Evolutionary conservation across 495 filamentous ascomycete species (phyloP).

Genomic region (Platismatia glauca): DNA sequence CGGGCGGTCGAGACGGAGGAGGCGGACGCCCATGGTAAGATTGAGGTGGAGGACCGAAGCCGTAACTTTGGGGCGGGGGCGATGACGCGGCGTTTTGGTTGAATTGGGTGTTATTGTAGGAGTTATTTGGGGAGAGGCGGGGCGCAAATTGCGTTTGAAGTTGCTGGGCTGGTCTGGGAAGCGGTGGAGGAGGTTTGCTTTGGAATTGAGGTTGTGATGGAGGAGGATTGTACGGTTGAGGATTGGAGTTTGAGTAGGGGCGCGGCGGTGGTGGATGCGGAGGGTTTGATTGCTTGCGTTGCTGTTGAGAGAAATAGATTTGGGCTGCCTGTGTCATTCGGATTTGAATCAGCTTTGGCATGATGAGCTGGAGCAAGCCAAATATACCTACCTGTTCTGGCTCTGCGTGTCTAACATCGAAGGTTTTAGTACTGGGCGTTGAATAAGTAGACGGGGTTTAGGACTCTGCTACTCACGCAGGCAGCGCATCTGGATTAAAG

Average conservation of each 20-base stretch:
- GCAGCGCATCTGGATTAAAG: constrained; percentile 94
- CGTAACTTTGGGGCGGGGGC: constrained; percentile 52
- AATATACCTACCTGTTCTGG: constrained; percentile 80
- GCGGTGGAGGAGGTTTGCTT: constrained; percentile 28
- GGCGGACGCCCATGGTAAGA: constrained; percentile 42
- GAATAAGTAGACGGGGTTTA: not conserved
- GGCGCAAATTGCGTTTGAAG: constrained; percentile 23
- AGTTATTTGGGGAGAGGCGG: constrained; percentile 30
- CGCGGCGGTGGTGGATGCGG: constrained; percentile 25
- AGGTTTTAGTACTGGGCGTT: constrained; percentile 2
- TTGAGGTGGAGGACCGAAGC: constrained; percentile 46
- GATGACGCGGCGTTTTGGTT: constrained; percentile 32
- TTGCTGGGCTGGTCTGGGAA: constrained; percentile 15
- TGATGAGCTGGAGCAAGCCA: not conserved
- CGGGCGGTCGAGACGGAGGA: constrained; percentile 53
- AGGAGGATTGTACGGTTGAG: constrained; percentile 25
- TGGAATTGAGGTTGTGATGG: constrained; percentile 19
- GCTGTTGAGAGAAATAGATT: constrained; percentile 38
- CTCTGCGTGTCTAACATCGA: constrained; percentile 67
- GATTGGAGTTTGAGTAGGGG: constrained; percentile 26
- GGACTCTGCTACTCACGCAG: constrained; percentile 60
- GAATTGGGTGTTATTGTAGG: constrained; percentile 32
- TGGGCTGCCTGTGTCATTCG: constrained; percentile 41
- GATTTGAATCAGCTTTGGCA: not conserved
- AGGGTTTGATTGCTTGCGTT: constrained; percentile 24